Conservation (phyloP, 306 rosid species). For the Trifolium subterraneum region DNA sequence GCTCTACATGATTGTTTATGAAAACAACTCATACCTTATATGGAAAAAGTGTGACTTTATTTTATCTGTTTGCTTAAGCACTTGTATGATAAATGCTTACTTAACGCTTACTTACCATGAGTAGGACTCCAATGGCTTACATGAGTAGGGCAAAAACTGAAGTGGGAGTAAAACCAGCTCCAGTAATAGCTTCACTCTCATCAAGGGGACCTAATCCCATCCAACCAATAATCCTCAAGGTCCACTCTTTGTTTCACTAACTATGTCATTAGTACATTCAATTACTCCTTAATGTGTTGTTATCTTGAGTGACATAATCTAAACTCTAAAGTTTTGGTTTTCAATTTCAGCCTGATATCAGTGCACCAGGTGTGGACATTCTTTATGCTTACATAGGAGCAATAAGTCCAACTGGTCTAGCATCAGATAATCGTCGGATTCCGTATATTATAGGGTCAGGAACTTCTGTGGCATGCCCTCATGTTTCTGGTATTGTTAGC, state of each 20-base stretch:
- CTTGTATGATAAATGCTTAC: neutral
- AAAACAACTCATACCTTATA: too few species aligned
- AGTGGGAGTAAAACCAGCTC: constrained; percentile 59
- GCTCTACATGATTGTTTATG: too few species aligned
- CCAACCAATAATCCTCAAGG: constrained; percentile 65
- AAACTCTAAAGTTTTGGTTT: neutral
- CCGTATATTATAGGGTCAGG: constrained; percentile 48
- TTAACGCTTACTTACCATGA: too few species aligned
- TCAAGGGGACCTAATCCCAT: constrained; percentile 66
- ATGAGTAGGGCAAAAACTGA: constrained; percentile 54
- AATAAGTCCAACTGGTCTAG: constrained; percentile 22
- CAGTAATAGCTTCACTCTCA: constrained; percentile 67
- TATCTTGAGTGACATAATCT: neutral
- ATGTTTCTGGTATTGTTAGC: constrained; percentile 60
- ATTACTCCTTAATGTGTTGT: neutral
- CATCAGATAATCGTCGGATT: constrained; percentile 44
- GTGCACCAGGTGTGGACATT: constrained; percentile 66
- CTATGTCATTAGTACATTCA: neutral
- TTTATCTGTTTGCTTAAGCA: neutral
- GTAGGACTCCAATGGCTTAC: constrained; percentile 58
- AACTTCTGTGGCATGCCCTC: constrained; percentile 68
- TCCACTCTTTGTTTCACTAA: constrained; percentile 10
- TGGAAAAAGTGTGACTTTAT: too few species aligned
- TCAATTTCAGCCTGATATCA: constrained; percentile 63
- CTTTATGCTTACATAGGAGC: constrained; percentile 55